Base-by-base conservation (phyloP, 2,329 filamentous ascomycete species). In the Seiridium unicorne region DNA sequence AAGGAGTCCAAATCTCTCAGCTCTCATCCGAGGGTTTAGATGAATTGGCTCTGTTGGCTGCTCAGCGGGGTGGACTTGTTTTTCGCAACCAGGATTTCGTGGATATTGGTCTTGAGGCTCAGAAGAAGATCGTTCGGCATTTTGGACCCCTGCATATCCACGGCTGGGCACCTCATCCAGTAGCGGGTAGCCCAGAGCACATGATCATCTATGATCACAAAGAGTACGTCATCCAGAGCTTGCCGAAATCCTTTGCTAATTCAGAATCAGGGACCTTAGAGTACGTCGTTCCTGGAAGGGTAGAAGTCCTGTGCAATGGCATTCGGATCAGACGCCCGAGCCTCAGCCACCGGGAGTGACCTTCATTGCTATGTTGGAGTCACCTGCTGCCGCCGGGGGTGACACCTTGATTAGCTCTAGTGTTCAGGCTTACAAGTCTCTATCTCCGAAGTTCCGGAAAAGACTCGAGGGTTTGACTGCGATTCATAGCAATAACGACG, bases 391-490 rank as follows among this genome's bases (percentile, higher is more conserved):
- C 7, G 64, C 63, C n/a, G 68, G 66, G 8, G 66, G 68, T 9
- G 62, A 66, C 57, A 70, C 68, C 26, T 58, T 66, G 11, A 63
- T 69, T 26, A 69, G 62, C 51, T 66, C 64, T 10, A 62, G 62
- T 31, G 63, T 62, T 4, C 44, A 54, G 38, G 67, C 68, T 8
- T 70, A 60, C 68, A 79, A 81, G 55, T 79, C 88, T 5, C 77
- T 91, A 2, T 87, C 83, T 18, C 86, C 86, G 0, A 84, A 81
- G 53, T 90, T 91, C 74, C 81, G 81, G 60, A 82, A 87, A 74
- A 78, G 87, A 58, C 76, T 91, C 1, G 87, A 90, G 60, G 88
- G 88, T 0, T 73, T 91, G 57, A 85, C 82, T 61, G 88, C 87
- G 3, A 78, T 88, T 7, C 89, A 91, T 70, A 88, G 86, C 1